A percentile compares a stretch with the other conserved stretches of the same genome.
Evolutionary conservation across 192 early-diverging fungal species (phyloP).

Genomic region (Coemansia guatemalensis): DNA sequence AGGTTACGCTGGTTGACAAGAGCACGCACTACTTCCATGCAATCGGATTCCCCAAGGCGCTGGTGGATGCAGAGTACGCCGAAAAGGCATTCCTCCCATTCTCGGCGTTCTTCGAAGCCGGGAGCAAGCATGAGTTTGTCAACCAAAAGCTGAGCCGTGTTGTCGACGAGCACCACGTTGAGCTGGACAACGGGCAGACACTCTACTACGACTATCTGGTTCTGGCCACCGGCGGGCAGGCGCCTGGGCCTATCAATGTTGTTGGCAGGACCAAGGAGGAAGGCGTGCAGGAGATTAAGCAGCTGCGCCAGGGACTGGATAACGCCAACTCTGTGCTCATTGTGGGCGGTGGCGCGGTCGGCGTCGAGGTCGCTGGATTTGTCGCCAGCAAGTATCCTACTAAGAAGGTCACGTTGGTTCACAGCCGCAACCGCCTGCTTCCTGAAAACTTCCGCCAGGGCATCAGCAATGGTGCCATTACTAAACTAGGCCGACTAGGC

Average conservation of each 20-base stretch:
- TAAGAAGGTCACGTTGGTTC: slow-evolving; percentile 55
- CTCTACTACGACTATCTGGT: slow-evolving; percentile 58
- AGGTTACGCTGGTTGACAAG: slow-evolving; percentile 59
- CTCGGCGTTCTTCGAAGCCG: slow-evolving; percentile 40
- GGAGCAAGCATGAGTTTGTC: slow-evolving; percentile 46
- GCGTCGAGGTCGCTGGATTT: slow-evolving; percentile 62
- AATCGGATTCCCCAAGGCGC: slow-evolving; percentile 54
- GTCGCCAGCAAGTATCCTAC: slow-evolving; percentile 41
- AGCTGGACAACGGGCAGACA: slow-evolving; percentile 33
- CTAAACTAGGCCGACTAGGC: slow-evolving; percentile 49
- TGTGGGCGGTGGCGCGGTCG: slow-evolving; percentile 63
- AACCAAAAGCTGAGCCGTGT: slow-evolving; percentile 33
- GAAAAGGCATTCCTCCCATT: slow-evolving; percentile 56
- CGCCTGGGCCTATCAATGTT: slow-evolving; percentile 48
- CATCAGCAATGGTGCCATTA: slow-evolving; percentile 39
- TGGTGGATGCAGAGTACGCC: slow-evolving; percentile 53
- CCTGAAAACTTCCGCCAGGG: slow-evolving; percentile 51
- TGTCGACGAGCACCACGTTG: slow-evolving; percentile 36
- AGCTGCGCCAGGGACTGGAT: slow-evolving; percentile 40
- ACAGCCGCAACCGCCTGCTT: slow-evolving; percentile 50
- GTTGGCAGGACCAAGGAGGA: slow-evolving; percentile 37
- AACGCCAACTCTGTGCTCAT: slow-evolving; percentile 54
- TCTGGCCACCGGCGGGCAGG: slow-evolving; percentile 57
- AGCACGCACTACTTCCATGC: slow-evolving; percentile 59
- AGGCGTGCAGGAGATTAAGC: slow-evolving; percentile 30